Percentiles rank a stretch among this genome's conserved stretches.
Evolutionary conservation across 2,329 filamentous ascomycete genomes (phyloP).

Genomic region (Pestalotiopsis sp.): DNA sequence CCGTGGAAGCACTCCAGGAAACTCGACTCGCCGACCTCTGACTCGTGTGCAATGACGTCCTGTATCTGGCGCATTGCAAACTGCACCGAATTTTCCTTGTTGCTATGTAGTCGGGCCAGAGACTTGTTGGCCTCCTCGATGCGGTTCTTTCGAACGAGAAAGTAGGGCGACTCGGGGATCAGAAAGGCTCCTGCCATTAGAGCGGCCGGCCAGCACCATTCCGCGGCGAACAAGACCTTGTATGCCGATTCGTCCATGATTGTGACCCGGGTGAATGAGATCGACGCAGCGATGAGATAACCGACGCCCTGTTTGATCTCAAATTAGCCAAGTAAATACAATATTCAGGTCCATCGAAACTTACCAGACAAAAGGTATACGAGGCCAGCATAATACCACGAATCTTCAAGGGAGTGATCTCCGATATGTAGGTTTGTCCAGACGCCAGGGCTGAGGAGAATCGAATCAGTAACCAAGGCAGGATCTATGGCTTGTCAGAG

Average conservation of each 20-base stretch:
- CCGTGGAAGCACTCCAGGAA: conserved; percentile 8
- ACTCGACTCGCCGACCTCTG: neutral
- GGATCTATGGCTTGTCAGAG: neutral
- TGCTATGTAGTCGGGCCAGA: neutral
- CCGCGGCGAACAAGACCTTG: conserved; percentile 9
- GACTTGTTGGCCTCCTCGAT: conserved; percentile 8
- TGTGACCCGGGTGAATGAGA: conserved; percentile 9
- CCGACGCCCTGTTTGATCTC: neutral
- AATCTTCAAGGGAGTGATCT: conserved; percentile 9
- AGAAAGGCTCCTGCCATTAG: conserved; percentile 2
- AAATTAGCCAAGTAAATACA: neutral
- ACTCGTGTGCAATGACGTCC: conserved; percentile 2
- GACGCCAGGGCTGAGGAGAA: conserved; percentile 1
- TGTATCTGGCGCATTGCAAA: neutral
- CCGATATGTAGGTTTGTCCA: conserved; percentile 9
- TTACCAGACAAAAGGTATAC: conserved; percentile 8
- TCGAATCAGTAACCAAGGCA: neutral
- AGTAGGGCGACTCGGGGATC: conserved; percentile 8
- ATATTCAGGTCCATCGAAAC: neutral
- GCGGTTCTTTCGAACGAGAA: conserved; percentile 8
- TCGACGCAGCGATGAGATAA: conserved; percentile 8
- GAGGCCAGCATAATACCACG: conserved; percentile 7
- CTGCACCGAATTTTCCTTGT: neutral
- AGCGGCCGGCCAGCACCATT: conserved; percentile 9
- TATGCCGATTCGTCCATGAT: conserved; percentile 8